Percentiles rank a stretch among this genome's conserved stretches.
phyloP scores from a whole-genome alignment of 768 basidiomycete genomes.

The Rhodotorula paludigena region DNA sequence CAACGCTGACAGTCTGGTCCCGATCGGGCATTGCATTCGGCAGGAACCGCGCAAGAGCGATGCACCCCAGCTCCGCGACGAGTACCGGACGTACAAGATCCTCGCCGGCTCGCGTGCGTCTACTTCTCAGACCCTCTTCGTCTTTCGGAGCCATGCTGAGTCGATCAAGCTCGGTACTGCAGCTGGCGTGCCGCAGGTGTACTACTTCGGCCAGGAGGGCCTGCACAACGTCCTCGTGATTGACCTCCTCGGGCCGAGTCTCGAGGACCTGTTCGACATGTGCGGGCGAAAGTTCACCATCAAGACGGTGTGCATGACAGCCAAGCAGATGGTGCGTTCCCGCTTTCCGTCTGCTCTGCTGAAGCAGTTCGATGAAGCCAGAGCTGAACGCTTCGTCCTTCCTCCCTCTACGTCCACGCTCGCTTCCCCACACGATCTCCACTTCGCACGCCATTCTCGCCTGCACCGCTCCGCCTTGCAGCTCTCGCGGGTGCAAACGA shows the following conservation, averaged over 20 bases:
- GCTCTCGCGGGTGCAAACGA: constrained; percentile 92
- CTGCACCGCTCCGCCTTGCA: constrained; percentile 45
- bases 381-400: no score
- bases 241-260: constrained; percentile 88
- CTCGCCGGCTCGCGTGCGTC: constrained; percentile 78
- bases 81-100: constrained; percentile 97
- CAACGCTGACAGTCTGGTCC: background rate
- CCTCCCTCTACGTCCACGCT: no score
- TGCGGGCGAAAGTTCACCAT: constrained; percentile 94
- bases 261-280: constrained; percentile 99
- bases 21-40: no score
- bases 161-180: constrained; percentile 23
- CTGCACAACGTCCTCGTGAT: constrained; percentile 98
- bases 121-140: constrained; percentile 56
- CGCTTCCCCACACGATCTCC: no score
- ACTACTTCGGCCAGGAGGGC: constrained; percentile 99
- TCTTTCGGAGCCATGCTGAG: background rate
- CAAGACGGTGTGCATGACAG: constrained; percentile 99
- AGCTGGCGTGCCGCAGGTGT: constrained; percentile 98
- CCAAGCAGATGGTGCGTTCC: constrained; percentile 87
- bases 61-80: constrained; percentile 94
- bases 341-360: background rate
- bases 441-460: no score
- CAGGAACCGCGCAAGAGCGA: constrained; percentile 78
- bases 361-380: background rate